Base-by-base conservation (phyloP, 2,329 filamentous ascomycete species). In the Ascochyta viciae-villosae region DNA sequence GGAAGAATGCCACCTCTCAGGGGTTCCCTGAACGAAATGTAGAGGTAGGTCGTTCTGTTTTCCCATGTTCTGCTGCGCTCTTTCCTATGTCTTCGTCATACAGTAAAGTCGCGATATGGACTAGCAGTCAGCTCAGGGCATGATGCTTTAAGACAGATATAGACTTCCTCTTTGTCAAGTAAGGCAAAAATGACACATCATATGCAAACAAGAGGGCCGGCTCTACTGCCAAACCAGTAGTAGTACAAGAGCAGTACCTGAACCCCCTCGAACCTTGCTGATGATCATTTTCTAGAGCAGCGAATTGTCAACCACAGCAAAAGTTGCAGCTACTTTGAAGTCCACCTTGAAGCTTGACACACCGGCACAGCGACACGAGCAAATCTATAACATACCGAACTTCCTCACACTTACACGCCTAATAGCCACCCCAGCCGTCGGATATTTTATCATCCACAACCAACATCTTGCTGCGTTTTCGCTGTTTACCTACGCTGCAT, bases 351-450 rank as follows among this genome's bases (percentile, higher is more conserved):
- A 68, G 45, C 59, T 74, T 44, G 62, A 68, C 22, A 56, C 47
- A 27, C 47, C 53, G n/a, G 24, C 47, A 33, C 53, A 56, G 19
- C 53, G 49, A 19, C 57, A 65, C 61, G 95, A 99, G 78, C 92
- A 99, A 72, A 96, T 99, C 71, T 97, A 96, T 80, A 99, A 92
- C 33, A 73, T 99, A n/a, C 95, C 95, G 37, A 99, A 99, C 74
- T 82, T 96, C 59, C 84, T 99, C 49, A 99, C 95, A 1, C 88
- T 94, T 64, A 91, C 92, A 2, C 90, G 95, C 3, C 85, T 99
- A 35, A 74, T 91, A 46, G 89, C 91, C 1, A 91, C 95, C 0
- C 95, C 95, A 0, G 82, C 90, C 27, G 87, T 97, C 42, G 95
- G 94, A 52, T 98, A 96, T 74, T 86, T 95, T 22, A 88, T 99